Evolutionary conservation across 495 filamentous ascomycete genomes (phyloP).

Genomic region (Tuber borchii): DNA sequence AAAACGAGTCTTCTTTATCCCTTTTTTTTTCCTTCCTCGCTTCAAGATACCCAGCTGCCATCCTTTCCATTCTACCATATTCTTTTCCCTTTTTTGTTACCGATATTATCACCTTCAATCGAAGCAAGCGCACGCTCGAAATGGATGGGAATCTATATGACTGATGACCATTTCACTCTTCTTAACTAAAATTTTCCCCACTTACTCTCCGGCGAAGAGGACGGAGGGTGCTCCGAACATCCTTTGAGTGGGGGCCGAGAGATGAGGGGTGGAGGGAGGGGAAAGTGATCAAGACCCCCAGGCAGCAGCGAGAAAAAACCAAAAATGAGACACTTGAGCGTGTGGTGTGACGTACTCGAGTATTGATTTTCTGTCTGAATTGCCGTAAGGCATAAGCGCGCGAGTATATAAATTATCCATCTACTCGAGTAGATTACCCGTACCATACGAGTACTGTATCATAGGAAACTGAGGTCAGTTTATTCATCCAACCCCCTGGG

Average conservation of each 20-base stretch:
- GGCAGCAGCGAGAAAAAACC: no score
- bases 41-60: neutral
- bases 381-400: no score
- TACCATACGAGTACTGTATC: no score
- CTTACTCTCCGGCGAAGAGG: neutral
- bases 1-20: neutral
- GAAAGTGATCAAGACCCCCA: no score
- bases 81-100: neutral
- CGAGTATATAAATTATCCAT: no score
- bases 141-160: neutral
- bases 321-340: no score
- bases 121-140: neutral
- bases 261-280: neutral
- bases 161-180: neutral
- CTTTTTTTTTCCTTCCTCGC: neutral
- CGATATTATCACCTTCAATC: neutral
- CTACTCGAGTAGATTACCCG: no score
- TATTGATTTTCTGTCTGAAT: no score
- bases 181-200: neutral
- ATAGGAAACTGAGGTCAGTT: no score
- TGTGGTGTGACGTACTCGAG: no score
- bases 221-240: neutral
- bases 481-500: no score
- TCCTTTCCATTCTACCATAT: neutral
- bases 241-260: neutral